phyloP scores from a whole-genome alignment of 1,139 yeast species.

The Kodamaea alishanica region DNA sequence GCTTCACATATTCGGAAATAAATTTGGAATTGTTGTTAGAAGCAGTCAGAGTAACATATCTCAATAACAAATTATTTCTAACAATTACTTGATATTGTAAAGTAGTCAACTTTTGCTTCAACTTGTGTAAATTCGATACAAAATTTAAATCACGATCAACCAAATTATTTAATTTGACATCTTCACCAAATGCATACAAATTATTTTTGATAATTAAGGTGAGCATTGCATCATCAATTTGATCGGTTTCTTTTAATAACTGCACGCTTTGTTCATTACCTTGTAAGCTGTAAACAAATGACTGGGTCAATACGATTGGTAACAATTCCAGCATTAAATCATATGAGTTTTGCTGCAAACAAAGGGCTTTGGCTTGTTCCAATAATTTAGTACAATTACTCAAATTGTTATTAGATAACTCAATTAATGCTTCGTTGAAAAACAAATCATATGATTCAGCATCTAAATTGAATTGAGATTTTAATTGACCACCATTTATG shows the following conservation, averaged over 20 bases:
- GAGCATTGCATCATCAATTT: conserved; percentile 30
- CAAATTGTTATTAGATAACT: conserved; percentile 44
- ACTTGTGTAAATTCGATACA: conserved; percentile 33
- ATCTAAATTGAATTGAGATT: conserved; percentile 11
- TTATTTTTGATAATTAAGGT: conserved; percentile 35
- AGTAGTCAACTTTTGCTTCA: conserved; percentile 40
- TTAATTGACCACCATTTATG: conserved; percentile 7
- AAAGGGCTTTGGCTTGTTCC: conserved; percentile 46
- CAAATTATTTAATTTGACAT: conserved; percentile 27
- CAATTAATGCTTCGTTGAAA: conserved; percentile 67
- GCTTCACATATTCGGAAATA: conserved; percentile 18
- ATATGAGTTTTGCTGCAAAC: conserved; percentile 38
- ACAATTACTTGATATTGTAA: conserved; percentile 40
- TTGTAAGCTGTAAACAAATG: conserved; percentile 55
- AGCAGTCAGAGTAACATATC: conserved; percentile 37
- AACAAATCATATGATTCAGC: conserved; percentile 32
- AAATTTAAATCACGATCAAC: conserved; percentile 44
- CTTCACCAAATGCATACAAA: conserved; percentile 20
- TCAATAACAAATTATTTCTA: conserved; percentile 44
- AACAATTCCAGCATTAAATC: conserved; percentile 47
- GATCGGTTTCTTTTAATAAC: conserved; percentile 28
- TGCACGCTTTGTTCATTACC: conserved; percentile 46
- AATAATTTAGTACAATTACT: conserved; percentile 45
- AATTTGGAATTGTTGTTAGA: conserved; percentile 18
- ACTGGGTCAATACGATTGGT: conserved; percentile 67